A percentile compares a stretch with the other conserved stretches of the same genome.
Evolutionary conservation across 2,329 filamentous ascomycete species (phyloP).

Genomic region (Pseudogymnoascus sp.): DNA sequence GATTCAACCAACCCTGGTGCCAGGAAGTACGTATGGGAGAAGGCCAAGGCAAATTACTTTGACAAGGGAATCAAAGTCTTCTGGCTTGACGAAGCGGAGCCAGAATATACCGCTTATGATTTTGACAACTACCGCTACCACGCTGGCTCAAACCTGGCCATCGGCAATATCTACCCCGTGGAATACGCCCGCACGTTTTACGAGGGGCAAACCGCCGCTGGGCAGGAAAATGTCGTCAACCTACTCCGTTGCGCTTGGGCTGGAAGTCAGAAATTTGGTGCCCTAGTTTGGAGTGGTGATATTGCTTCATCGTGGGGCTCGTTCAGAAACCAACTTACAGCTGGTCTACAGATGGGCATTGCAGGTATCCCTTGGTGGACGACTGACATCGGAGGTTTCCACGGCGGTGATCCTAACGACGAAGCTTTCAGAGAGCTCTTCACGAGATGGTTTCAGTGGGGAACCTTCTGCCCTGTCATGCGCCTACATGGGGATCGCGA

Average conservation of each 20-base stretch:
- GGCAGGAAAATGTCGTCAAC: constrained; percentile 51
- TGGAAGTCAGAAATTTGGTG: constrained; percentile 55
- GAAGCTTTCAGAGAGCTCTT: constrained; percentile 54
- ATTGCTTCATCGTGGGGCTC: constrained; percentile 57
- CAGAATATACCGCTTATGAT: constrained; percentile 57
- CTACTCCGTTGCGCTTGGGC: constrained; percentile 50
- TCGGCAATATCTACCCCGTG: constrained; percentile 54
- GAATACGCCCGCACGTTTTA: constrained; percentile 54
- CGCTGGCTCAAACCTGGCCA: constrained; percentile 42
- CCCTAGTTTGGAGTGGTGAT: constrained; percentile 60
- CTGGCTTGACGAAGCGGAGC: constrained; percentile 64
- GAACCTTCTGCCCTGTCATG: constrained; percentile 59
- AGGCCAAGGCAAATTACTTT: constrained; percentile 53
- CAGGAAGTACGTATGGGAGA: constrained; percentile 51
- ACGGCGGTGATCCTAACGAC: constrained; percentile 52
- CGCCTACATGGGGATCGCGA: constrained; percentile 59
- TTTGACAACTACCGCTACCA: constrained; percentile 60
- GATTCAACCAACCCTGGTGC: constrained; percentile 57
- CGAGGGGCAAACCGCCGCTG: constrained; percentile 43
- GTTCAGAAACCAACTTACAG: constrained; percentile 52
- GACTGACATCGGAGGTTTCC: constrained; percentile 63
- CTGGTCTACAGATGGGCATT: constrained; percentile 59
- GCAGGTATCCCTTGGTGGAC: constrained; percentile 62
- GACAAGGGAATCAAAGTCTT: constrained; percentile 54
- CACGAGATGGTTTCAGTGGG: constrained; percentile 64